A percentile compares a stretch with the other conserved stretches of the same genome.
These are phyloP conservation scores for Antitrichia curtipendula DNA, from an alignment of 225 moss, liverwort and hornwort species.

Conservation along the genomic window DNA sequence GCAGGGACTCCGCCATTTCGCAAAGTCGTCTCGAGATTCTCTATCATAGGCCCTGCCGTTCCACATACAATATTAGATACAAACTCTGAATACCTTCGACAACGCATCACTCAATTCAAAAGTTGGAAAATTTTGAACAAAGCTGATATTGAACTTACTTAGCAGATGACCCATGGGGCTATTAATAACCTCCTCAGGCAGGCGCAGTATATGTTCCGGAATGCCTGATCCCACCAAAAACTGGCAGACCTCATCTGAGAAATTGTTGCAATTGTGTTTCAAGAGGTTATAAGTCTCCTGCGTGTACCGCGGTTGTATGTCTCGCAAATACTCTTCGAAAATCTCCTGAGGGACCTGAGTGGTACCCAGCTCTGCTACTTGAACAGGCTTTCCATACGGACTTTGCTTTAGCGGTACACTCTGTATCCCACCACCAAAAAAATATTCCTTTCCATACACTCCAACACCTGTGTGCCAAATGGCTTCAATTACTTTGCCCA, in stretches of 20 bases:
- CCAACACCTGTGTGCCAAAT: slow-evolving; percentile 95
- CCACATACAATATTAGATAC: not conserved
- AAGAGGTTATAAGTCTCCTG: slow-evolving; percentile 74
- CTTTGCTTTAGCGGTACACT: slow-evolving; percentile 60
- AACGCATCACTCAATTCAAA: not conserved
- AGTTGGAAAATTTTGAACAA: not conserved
- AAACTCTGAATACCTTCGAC: not conserved
- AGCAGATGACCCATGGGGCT: slow-evolving; percentile 79
- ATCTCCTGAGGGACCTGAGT: slow-evolving; percentile 79
- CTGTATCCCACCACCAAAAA: slow-evolving; percentile 92
- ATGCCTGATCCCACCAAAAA: slow-evolving; percentile 78
- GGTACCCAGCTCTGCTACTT: slow-evolving; percentile 61
- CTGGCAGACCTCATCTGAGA: slow-evolving; percentile 77
- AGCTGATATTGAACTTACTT: slow-evolving; percentile 24
- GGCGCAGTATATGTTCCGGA: slow-evolving; percentile 65
- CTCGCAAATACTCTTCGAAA: slow-evolving; percentile 78
- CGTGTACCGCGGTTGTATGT: slow-evolving; percentile 75
- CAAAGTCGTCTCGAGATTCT: slow-evolving; percentile 80
- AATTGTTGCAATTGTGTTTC: slow-evolving; percentile 94
- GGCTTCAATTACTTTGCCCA: slow-evolving; percentile 88
- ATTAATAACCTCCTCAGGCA: slow-evolving; percentile 79
- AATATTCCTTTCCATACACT: slow-evolving; percentile 80
- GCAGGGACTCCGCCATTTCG: slow-evolving; percentile 82
- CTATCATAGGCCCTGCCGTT: slow-evolving; percentile 66
- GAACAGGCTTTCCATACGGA: slow-evolving; percentile 73